Conservation (phyloP, 2,329 filamentous ascomycete species). For the Phaeosphaeriaceae sp. region DNA sequence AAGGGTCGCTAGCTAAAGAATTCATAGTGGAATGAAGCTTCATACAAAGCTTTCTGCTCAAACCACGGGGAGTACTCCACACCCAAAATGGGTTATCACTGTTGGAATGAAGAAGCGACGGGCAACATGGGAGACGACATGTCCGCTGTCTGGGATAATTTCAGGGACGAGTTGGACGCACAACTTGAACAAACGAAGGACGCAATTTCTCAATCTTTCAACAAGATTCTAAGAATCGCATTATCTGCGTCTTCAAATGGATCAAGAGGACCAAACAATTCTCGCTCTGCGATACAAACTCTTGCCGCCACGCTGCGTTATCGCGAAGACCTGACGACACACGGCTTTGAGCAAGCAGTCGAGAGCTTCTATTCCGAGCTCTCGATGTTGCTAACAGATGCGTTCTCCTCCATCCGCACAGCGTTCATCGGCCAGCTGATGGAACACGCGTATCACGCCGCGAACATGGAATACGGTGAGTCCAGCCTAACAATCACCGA, state of each 20-base stretch:
- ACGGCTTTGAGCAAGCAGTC: conserved; percentile 33
- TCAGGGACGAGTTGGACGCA: conserved; percentile 20
- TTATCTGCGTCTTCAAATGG: background rate
- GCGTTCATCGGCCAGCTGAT: conserved; percentile 25
- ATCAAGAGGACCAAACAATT: background rate
- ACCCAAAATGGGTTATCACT: conserved; percentile 23
- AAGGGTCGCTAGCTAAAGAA: background rate
- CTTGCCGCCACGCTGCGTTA: conserved; percentile 37
- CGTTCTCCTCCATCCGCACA: conserved; percentile 17
- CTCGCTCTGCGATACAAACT: conserved; percentile 12
- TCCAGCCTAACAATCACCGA: background rate
- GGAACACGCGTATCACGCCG: conserved; percentile 22
- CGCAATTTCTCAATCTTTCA: conserved; percentile 13
- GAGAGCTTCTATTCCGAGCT: conserved; percentile 26
- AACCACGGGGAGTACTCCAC: conserved; percentile 51
- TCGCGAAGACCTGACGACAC: conserved; percentile 33
- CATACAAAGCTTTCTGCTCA: conserved; percentile 54
- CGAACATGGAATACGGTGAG: conserved; percentile 27
- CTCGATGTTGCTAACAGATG: conserved; percentile 14
- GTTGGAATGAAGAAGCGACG: conserved; percentile 58
- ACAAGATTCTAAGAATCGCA: conserved; percentile 5
- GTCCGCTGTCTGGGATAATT: conserved; percentile 39
- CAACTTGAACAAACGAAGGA: conserved; percentile 12
- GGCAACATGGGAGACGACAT: conserved; percentile 46
- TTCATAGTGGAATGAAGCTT: conserved; percentile 25